phyloP scores from a whole-genome alignment of 208 protist species.

The Vickermania spadyakhi region DNA sequence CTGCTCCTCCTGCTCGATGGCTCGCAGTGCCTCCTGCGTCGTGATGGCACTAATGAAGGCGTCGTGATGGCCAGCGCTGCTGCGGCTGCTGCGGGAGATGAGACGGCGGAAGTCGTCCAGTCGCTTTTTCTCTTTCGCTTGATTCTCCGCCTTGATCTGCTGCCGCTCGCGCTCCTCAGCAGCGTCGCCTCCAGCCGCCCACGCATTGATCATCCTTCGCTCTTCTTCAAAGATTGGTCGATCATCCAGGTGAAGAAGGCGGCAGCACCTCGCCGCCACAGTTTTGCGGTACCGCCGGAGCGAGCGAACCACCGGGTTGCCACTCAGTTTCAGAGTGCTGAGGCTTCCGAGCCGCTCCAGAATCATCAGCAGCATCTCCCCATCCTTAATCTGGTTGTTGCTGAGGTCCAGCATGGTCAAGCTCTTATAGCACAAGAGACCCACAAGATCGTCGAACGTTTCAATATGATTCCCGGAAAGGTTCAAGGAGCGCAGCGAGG shows the following conservation, averaged over 20 bases:
- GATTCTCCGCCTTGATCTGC: slow-evolving; percentile 58
- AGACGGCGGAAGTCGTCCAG: slow-evolving; percentile 72
- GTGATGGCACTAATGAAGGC: not conserved
- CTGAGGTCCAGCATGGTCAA: slow-evolving; percentile 86
- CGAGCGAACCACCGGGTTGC: slow-evolving; percentile 81
- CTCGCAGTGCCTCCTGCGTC: not conserved
- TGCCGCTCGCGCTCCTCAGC: slow-evolving; percentile 52
- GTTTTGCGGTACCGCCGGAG: slow-evolving; percentile 84
- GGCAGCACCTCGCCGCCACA: slow-evolving; percentile 46
- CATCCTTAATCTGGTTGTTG: slow-evolving; percentile 83
- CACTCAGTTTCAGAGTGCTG: slow-evolving; percentile 75
- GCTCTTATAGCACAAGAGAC: slow-evolving; percentile 61
- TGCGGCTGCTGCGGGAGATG: slow-evolving; percentile 9
- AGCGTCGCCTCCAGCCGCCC: slow-evolving; percentile 65
- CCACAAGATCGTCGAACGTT: slow-evolving; percentile 32
- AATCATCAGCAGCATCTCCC: slow-evolving; percentile 69
- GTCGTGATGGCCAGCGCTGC: not conserved
- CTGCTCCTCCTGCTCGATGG: not conserved
- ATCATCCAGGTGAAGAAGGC: slow-evolving; percentile 88
- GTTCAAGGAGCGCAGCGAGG: slow-evolving; percentile 75
- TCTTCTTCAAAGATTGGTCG: slow-evolving; percentile 85
- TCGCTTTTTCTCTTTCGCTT: slow-evolving; percentile 23
- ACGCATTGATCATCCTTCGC: slow-evolving; percentile 78
- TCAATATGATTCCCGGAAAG: slow-evolving; percentile 72
- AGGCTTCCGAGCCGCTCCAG: slow-evolving; percentile 71